These are phyloP conservation scores for Pythium aquatile DNA, from an alignment of 352 stramenopile genomes.

Conservation along the genomic window DNA sequence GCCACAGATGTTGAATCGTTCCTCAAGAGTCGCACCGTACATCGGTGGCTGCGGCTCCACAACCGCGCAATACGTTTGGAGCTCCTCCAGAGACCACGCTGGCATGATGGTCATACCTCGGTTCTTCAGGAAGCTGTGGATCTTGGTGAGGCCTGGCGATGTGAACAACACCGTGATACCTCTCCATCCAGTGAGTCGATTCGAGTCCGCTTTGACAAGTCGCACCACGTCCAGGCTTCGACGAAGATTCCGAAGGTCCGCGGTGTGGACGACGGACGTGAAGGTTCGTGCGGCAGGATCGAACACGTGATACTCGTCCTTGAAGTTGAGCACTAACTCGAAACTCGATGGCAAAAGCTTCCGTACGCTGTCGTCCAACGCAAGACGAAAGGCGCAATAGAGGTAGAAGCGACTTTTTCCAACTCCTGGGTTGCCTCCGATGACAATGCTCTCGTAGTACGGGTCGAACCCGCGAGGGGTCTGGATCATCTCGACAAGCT, in stretches of 20 bases:
- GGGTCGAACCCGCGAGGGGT: background rate
- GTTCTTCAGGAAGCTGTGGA: slow-evolving; percentile 96
- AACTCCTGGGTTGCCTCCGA: background rate
- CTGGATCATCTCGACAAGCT: background rate
- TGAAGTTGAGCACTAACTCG: background rate
- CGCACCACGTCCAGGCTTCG: background rate
- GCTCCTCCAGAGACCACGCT: background rate
- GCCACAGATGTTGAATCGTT: background rate
- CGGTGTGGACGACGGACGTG: background rate
- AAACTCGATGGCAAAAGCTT: background rate
- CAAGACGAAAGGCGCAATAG: background rate
- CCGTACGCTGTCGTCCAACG: background rate
- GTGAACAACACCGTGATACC: background rate
- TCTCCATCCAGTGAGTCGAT: background rate
- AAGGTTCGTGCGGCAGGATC: background rate
- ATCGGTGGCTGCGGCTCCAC: background rate
- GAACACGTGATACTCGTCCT: background rate
- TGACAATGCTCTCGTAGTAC: background rate
- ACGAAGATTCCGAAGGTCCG: background rate
- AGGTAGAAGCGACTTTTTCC: background rate
- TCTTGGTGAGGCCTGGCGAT: background rate
- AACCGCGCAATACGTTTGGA: background rate
- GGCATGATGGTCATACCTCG: slow-evolving; percentile 16
- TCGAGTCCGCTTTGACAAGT: background rate
- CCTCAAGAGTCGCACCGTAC: background rate